Evolutionary conservation across 2,329 filamentous ascomycete genomes (phyloP), one percentile per base, ranked within the genome.

Genomic region (Cercospora sp.): DNA sequence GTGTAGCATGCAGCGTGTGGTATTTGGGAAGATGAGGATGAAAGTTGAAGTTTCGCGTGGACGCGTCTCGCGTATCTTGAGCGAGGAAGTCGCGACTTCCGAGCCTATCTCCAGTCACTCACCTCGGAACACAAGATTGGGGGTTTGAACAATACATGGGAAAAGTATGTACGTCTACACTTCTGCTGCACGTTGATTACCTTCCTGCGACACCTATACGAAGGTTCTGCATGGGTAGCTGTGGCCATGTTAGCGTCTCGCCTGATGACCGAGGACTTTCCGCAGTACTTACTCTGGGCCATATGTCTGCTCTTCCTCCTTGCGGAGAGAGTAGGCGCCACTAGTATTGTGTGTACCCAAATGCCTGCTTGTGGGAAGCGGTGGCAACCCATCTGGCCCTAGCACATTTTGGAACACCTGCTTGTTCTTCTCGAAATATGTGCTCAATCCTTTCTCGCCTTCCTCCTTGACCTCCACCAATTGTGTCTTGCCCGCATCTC

Each of bases 361-460:
- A 72, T 81, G 87, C 80, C 89, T 82, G n/a, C 91, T 90, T 76
- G 89, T 89, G 16, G 94, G 95, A 76, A 91, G 82, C n/a, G 95
- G 95, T 66, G 95, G 95, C 81, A 99, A 80, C 1, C 94, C 94
- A 75, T 90, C 85, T 55, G 90, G 85, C 62, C 91, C 89, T 71
- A 97, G 80, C 66, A 94, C 87, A 72, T 84, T 83, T 74, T 85
- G 81, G 43, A 79, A 81, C 51, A 83, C 81, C 45, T 79, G 82
- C 73, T 81, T 85, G 74, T 88, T 86, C 80, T 88, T 88, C 83
- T 91, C 87, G 69, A 97, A 90, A 70, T 89, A 90, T 65, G 87
- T 86, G 40, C 91, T 89, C 70, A 98, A 81, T 0, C 91, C 87
- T 74, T 88, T 88, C 79, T 90, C 84, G 34, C 91, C 92, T 77